Conservation (phyloP, 139 green algal species). For the Diplosphaera chodatii region DNA sequence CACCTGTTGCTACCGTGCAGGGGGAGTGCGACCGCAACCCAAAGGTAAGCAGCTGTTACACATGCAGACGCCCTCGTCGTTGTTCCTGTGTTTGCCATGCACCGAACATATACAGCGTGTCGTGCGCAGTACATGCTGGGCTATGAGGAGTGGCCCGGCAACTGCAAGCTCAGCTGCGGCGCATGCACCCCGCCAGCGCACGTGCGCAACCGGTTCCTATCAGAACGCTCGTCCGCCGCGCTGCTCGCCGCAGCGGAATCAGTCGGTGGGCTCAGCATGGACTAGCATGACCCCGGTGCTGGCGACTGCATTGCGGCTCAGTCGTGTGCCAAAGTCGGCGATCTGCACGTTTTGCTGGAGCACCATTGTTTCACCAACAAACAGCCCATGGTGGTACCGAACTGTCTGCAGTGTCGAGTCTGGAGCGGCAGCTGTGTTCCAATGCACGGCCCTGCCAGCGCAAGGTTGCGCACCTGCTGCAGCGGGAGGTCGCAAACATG, state of each 20-base stretch:
- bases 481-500: background rate
- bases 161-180: slow-evolving; percentile 22
- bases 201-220: slow-evolving; percentile 7
- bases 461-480: background rate
- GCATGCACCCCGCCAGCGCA: slow-evolving; percentile 5
- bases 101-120: background rate
- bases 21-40: background rate
- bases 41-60: background rate
- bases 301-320: too few species aligned
- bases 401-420: background rate
- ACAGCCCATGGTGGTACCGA: background rate
- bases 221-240: background rate
- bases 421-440: slow-evolving; percentile 2
- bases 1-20: background rate
- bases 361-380: too few species aligned
- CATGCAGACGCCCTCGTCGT: too few species aligned
- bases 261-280: background rate
- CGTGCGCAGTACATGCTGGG: slow-evolving; percentile 19
- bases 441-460: background rate
- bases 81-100: too few species aligned
- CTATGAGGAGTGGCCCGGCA: background rate
- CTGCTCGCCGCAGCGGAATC: slow-evolving; percentile 5
- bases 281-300: too few species aligned
- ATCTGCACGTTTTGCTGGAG: too few species aligned
- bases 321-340: too few species aligned